Evolutionary conservation across 116 monocot genomes (phyloP).

Genomic region (Dioscorea cayenensis): DNA sequence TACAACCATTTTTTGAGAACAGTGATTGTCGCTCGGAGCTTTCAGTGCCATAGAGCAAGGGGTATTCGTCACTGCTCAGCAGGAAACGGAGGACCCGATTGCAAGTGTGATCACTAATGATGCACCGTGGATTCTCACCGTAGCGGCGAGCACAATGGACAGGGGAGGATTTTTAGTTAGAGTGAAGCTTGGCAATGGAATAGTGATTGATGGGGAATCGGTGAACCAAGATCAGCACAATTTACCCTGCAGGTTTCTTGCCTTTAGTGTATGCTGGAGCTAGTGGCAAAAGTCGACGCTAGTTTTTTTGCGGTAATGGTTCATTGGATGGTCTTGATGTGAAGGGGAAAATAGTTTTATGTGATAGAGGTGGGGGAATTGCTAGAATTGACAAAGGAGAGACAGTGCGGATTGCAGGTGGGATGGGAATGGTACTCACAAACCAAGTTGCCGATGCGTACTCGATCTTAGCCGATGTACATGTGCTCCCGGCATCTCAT

Average conservation of each 20-base stretch:
- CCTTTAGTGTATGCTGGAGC: constrained; percentile 3
- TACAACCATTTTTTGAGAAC: neutral
- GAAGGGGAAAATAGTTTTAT: neutral
- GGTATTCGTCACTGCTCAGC: constrained; percentile 2
- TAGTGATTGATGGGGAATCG: neutral
- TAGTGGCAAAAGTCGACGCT: neutral
- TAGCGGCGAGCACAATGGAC: constrained; percentile 8
- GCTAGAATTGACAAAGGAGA: neutral
- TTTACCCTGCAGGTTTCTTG: neutral
- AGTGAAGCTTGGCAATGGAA: constrained; percentile 6
- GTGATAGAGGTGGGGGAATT: neutral
- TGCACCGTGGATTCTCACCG: constrained; percentile 9
- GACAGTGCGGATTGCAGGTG: constrained; percentile 21
- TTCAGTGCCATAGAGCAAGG: constrained; percentile 5
- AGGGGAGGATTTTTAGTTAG: neutral
- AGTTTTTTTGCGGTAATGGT: neutral
- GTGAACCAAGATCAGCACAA: neutral
- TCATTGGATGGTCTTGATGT: neutral
- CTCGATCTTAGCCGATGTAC: constrained; percentile 11
- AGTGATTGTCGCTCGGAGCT: neutral
- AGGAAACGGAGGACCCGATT: neutral
- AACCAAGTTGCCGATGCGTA: constrained; percentile 5
- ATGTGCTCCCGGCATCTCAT: constrained; percentile 23
- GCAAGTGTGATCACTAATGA: neutral
- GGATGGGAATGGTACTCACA: constrained; percentile 25